A percentile compares a stretch with the other conserved stretches of the same genome.
Conservation (phyloP, 108 stramenopile species). For the Skeletonema grethae region DNA sequence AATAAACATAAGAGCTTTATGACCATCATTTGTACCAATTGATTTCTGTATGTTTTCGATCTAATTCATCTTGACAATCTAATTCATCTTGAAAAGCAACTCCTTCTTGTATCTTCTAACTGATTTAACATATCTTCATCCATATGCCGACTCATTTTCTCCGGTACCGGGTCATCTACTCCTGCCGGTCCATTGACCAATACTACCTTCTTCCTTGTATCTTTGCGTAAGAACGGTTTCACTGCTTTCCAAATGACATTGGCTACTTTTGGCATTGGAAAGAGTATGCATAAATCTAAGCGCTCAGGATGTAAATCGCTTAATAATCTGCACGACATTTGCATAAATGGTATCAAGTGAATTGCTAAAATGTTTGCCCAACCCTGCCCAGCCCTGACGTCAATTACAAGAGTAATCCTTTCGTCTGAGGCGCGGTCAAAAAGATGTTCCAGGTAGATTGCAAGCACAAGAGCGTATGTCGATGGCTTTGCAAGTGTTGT, state of each 20-base stretch:
- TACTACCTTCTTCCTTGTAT: constrained; percentile 40
- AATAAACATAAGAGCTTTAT: too few species aligned
- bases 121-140: constrained; percentile 47
- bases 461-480: constrained; percentile 58
- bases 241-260: constrained; percentile 58
- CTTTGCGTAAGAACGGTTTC: constrained; percentile 48
- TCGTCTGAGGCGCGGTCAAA: constrained; percentile 56
- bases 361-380: constrained; percentile 64
- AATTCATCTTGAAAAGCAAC: constrained; percentile 11
- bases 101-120: constrained; percentile 33
- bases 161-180: constrained; percentile 45
- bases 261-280: constrained; percentile 59
- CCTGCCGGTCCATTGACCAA: constrained; percentile 57
- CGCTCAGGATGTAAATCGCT: constrained; percentile 55
- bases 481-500: constrained; percentile 48
- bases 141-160: constrained; percentile 41
- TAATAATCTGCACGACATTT: constrained; percentile 37
- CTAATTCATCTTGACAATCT: background rate
- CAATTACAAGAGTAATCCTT: constrained; percentile 57
- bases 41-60: too few species aligned
- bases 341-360: constrained; percentile 61
- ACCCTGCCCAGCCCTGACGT: constrained; percentile 66
- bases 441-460: constrained; percentile 60
- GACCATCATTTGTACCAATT: too few species aligned
- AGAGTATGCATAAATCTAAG: constrained; percentile 51